phyloP scores from a whole-genome alignment of 805 yeast species.

The Komagataella ulmi region DNA sequence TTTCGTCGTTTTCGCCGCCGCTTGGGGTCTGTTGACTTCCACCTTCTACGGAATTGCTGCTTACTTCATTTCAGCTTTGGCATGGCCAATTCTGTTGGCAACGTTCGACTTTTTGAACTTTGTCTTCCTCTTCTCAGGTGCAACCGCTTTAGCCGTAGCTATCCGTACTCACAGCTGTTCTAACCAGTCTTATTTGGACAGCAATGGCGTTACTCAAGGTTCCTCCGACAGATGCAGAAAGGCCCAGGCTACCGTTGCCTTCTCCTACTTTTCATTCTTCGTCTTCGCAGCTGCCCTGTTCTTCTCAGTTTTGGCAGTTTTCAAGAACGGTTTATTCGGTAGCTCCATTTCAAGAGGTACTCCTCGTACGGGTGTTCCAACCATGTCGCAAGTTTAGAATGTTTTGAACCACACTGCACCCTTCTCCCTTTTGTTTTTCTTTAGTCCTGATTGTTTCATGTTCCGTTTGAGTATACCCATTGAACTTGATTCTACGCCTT shows the following conservation, averaged over 20 bases:
- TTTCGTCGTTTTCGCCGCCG: conserved; percentile 77
- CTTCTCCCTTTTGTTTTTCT: neutral
- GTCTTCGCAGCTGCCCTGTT: conserved; percentile 53
- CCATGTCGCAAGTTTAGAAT: conserved; percentile 73
- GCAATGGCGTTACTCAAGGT: conserved; percentile 66
- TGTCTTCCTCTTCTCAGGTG: conserved; percentile 90
- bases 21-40: conserved; percentile 74
- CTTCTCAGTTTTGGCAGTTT: conserved; percentile 32
- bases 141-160: conserved; percentile 87
- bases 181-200: conserved; percentile 48
- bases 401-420: neutral
- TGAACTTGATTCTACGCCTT: neutral
- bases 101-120: conserved; percentile 75
- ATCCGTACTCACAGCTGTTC: conserved; percentile 78
- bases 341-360: conserved; percentile 31
- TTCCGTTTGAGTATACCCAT: neutral
- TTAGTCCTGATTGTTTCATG: neutral
- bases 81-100: conserved; percentile 76
- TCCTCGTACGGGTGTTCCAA: conserved; percentile 78
- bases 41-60: conserved; percentile 71
- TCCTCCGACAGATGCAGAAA: conserved; percentile 81
- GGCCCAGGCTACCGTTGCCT: conserved; percentile 77
- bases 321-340: conserved; percentile 49
- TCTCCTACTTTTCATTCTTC: conserved; percentile 75
- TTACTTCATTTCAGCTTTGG: conserved; percentile 61